These are phyloP conservation scores for Fusarium foetens DNA, from an alignment of 2,329 filamentous ascomycete species.

Conservation along the genomic window DNA sequence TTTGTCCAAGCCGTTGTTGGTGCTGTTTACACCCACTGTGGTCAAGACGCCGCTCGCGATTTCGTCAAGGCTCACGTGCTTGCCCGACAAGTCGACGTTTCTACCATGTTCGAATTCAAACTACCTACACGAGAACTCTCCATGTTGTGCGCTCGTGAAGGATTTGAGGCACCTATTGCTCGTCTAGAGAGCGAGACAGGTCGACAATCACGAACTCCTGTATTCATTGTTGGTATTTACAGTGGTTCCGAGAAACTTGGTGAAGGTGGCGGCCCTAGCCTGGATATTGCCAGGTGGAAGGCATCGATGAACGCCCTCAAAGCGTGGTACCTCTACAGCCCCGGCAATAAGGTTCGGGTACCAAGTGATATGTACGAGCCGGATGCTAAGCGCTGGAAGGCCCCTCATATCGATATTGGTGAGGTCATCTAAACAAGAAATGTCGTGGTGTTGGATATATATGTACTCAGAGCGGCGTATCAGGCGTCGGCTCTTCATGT, in stretches of 20 bases:
- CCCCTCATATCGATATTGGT: constrained; percentile 75
- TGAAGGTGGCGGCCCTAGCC: constrained; percentile 82
- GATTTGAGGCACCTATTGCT: constrained; percentile 87
- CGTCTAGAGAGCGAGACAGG: constrained; percentile 92
- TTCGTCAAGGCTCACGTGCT: constrained; percentile 90
- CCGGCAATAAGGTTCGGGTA: constrained; percentile 70
- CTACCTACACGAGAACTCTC: constrained; percentile 85
- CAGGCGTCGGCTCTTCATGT: constrained; percentile 35
- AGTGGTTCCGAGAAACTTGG: constrained; percentile 91
- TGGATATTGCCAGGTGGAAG: constrained; percentile 80
- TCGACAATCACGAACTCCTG: constrained; percentile 82
- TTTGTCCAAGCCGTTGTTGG: constrained; percentile 88
- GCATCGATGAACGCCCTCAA: constrained; percentile 89
- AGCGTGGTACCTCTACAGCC: constrained; percentile 96
- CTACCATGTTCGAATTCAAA: constrained; percentile 83
- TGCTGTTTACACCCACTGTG: constrained; percentile 85
- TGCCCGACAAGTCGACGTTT: constrained; percentile 79
- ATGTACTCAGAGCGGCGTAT: constrained; percentile 34
- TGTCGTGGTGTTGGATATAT: constrained; percentile 27
- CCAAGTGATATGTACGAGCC: constrained; percentile 76
- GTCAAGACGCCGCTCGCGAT: constrained; percentile 78
- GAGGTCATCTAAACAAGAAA: constrained; percentile 66
- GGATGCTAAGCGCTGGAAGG: constrained; percentile 71
- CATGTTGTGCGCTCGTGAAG: constrained; percentile 85
- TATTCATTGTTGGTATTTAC: constrained; percentile 94